Evolutionary conservation across 2,329 filamentous ascomycete genomes (phyloP), one percentile per base, ranked within the genome.

Genomic region (Trichoderma polysporum): DNA sequence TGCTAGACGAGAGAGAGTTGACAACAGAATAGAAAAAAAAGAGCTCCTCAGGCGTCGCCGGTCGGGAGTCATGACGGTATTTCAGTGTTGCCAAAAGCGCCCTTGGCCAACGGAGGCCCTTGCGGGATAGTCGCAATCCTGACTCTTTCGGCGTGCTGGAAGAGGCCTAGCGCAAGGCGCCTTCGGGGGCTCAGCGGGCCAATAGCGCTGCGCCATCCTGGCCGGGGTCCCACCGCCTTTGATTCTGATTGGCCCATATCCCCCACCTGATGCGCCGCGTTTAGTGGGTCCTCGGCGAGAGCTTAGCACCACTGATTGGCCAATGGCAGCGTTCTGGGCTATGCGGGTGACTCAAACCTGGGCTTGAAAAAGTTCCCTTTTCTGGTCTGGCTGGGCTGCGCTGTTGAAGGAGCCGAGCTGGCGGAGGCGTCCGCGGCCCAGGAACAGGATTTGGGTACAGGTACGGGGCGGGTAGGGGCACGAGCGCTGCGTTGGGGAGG

Each of bases 131-230:
- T 74, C 76, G 73, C 73, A 76, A 71, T 71, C 73, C 75, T 77
- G 78, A 79, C 76, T 79, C 78, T 74, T 80, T 81, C 79, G 79
- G 79, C 79, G 79, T 81, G 79, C 79, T 79, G 73, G 72, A 78
- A 73, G 64, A 68, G 79, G 79, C 41, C 69, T 79, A 79, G 79
- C 73, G 76, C 58, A 3, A 37, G 41, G 13, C 31, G 65, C 66
- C 66, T 66, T 67, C 53, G 50, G 49, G 19, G 54, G 22, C 41
- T 52, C n/a, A 5, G 1, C 2, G 4, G 37, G 15, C 79, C 76
- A 80, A 79, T 79, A 27, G 74, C 0, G 9, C 3, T 2, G 0
- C 0, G 7, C n/a, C 1, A 0, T 25, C 8, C 22, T 13, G 27
- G 27, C 68, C 58, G 27, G 66, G 71, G 69, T 70, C 65, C 60